phyloP scores from a whole-genome alignment of 345 rosid genomes.

The Noccaea bulbosa region DNA sequence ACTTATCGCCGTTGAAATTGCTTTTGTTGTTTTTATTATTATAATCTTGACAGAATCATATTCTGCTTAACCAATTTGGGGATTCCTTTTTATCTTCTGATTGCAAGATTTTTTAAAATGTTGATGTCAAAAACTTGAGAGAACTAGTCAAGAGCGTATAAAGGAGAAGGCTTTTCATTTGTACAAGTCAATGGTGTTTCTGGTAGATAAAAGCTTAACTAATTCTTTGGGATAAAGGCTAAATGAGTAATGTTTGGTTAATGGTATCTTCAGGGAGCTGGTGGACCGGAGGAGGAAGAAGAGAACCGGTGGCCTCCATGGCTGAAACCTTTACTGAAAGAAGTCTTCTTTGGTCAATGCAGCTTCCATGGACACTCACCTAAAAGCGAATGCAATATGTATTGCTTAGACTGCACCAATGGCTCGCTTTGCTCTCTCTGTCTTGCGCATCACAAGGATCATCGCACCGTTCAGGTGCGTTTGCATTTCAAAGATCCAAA shows the following conservation, averaged over 20 bases:
- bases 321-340: conserved; percentile 70
- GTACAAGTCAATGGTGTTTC: conserved; percentile 23
- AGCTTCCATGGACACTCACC: conserved; percentile 69
- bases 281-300: conserved; percentile 61
- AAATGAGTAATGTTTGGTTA: conserved; percentile 4
- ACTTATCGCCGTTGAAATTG: conserved; percentile 22
- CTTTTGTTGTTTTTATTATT: background rate
- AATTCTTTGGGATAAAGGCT: conserved; percentile 19
- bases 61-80: background rate
- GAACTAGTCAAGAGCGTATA: conserved; percentile 15
- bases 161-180: conserved; percentile 27
- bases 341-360: conserved; percentile 86
- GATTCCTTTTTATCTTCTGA: conserved; percentile 17
- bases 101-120: background rate
- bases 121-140: conserved; percentile 13
- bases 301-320: conserved; percentile 80
- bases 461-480: conserved; percentile 77
- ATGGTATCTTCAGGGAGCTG: conserved; percentile 51
- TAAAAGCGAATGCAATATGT: conserved; percentile 97
- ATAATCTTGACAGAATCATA: conserved; percentile 25
- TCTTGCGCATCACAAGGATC: conserved; percentile 68
- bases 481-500: background rate
- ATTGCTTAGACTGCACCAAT: conserved; percentile 82
- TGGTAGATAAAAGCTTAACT: background rate
- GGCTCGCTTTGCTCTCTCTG: conserved; percentile 81